A percentile compares a stretch with the other conserved stretches of the same genome.
Evolutionary conservation across 345 rosid species (phyloP).

Genomic region (Citropsis articulata): DNA sequence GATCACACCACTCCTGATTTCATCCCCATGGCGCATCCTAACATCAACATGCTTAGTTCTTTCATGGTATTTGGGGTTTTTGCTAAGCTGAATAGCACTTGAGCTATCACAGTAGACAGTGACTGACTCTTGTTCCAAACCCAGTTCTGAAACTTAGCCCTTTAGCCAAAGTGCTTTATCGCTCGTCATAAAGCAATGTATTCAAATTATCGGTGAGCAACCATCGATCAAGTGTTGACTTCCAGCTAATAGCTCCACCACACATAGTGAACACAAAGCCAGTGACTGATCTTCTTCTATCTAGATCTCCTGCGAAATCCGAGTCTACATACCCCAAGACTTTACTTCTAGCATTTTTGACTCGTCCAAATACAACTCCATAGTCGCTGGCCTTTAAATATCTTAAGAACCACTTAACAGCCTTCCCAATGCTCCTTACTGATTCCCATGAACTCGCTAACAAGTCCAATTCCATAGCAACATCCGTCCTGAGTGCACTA

Average conservation of each 20-base stretch:
- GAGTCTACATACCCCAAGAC: background rate
- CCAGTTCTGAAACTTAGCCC: background rate
- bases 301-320: background rate
- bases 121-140: too few species aligned
- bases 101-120: too few species aligned
- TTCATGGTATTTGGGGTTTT: too few species aligned
- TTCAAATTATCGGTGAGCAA: background rate
- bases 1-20: too few species aligned
- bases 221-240: background rate
- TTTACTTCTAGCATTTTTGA: accelerated
- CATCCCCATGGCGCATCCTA: too few species aligned
- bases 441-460: background rate
- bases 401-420: too few species aligned
- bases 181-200: background rate
- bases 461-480: too few species aligned
- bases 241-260: background rate
- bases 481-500: too few species aligned
- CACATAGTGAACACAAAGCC: background rate
- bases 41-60: too few species aligned
- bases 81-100: too few species aligned
- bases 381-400: too few species aligned
- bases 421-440: too few species aligned
- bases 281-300: background rate
- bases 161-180: background rate
- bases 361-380: background rate